Evolutionary conservation across 257 asterid genomes (phyloP).

Genomic region (Solanum phureja): DNA sequence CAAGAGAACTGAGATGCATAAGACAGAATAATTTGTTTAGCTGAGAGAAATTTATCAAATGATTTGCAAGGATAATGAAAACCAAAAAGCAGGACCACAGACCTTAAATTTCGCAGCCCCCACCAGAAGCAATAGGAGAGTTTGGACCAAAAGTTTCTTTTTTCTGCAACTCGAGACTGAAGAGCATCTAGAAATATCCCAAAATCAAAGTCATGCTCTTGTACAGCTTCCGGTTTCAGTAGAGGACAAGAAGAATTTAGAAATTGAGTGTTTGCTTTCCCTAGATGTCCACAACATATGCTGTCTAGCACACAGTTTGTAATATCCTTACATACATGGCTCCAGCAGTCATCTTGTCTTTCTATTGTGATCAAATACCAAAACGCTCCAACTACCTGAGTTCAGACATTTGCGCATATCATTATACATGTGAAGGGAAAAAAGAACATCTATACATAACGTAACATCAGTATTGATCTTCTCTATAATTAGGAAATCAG

Average conservation of each 20-base stretch:
- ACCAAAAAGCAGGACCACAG: constrained; percentile 1
- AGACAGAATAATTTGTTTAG: background rate
- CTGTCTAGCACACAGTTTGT: background rate
- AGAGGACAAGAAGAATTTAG: constrained; percentile 35
- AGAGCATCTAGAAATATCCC: constrained; percentile 64
- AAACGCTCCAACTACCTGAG: constrained; percentile 44
- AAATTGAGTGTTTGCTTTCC: constrained; percentile 7
- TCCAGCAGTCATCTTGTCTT: constrained; percentile 48
- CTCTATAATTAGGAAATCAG: background rate
- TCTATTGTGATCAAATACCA: constrained; percentile 60
- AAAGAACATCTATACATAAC: background rate
- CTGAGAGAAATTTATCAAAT: background rate
- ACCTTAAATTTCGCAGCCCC: constrained; percentile 64
- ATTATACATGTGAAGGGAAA: background rate
- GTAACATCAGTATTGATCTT: background rate
- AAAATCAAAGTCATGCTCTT: constrained; percentile 33
- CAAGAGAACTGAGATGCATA: constrained; percentile 19
- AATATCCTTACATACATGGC: constrained; percentile 13
- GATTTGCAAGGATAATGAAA: background rate
- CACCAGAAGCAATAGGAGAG: constrained; percentile 64
- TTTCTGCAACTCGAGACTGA: constrained; percentile 32
- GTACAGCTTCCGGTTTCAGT: constrained; percentile 19
- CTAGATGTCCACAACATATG: constrained; percentile 26
- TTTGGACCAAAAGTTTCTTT: constrained; percentile 21
- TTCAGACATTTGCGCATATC: background rate